Evolutionary conservation across 2,329 filamentous ascomycete species (phyloP).

Genomic region (Orbilia oligospora): DNA sequence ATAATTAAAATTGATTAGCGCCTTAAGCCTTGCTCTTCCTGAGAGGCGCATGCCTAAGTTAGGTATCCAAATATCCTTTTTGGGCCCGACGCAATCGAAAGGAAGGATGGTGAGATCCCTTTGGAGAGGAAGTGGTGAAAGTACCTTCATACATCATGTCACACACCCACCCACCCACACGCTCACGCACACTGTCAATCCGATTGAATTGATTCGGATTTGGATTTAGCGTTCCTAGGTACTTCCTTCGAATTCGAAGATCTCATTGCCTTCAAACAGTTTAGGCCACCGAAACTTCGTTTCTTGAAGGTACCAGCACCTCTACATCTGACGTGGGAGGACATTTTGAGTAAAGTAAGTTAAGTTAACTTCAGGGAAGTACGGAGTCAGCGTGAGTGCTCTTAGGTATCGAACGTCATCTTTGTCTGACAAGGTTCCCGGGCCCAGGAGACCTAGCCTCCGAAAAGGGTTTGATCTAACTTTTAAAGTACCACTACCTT

Average conservation of each 20-base stretch:
- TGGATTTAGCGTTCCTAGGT: slow-evolving; percentile 16
- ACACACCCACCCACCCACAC: background rate
- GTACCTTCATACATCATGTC: slow-evolving; percentile 14
- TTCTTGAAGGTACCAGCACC: slow-evolving; percentile 11
- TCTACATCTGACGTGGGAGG: background rate
- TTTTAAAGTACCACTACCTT: slow-evolving; percentile 2
- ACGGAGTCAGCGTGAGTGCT: no score
- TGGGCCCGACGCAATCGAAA: slow-evolving; percentile 14
- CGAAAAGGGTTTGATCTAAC: slow-evolving; percentile 11
- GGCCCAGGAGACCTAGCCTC: background rate
- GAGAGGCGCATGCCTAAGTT: background rate
- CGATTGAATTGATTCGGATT: no score
- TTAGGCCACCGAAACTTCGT: slow-evolving; percentile 11
- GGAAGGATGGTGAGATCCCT: slow-evolving; percentile 5
- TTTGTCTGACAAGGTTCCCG: slow-evolving; percentile 18
- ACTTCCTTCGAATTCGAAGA: slow-evolving; percentile 4
- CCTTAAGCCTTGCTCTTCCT: background rate
- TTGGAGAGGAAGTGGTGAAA: no score
- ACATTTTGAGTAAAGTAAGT: background rate
- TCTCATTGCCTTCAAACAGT: slow-evolving; percentile 2
- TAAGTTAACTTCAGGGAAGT: no score
- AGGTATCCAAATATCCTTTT: slow-evolving; percentile 7
- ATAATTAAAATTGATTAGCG: no score
- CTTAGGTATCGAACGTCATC: slow-evolving; percentile 3
- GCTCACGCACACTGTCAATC: no score